Conservation (phyloP, 257 asterid species). For the Salvia hispanica region DNA sequence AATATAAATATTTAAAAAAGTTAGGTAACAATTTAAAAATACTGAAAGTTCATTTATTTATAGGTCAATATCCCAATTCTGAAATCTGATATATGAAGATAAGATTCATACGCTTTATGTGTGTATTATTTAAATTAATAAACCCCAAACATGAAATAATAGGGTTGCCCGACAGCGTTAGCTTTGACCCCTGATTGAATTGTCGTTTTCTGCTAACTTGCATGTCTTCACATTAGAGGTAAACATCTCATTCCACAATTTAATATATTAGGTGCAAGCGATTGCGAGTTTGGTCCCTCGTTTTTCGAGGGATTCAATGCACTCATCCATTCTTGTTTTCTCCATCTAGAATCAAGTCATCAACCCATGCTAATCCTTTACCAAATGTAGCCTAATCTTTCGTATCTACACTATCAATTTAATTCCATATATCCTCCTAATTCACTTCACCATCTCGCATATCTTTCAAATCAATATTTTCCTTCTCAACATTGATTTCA, state of each 20-base stretch:
- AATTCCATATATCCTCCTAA: background rate
- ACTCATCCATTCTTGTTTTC: conserved; percentile 11
- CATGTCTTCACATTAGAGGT: background rate
- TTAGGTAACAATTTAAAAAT: too few species aligned
- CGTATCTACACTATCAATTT: background rate
- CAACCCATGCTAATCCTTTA: too few species aligned
- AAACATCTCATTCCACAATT: conserved; percentile 32
- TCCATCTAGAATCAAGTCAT: too few species aligned
- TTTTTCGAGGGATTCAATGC: background rate
- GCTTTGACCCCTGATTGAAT: background rate
- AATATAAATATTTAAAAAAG: too few species aligned
- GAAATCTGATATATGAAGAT: too few species aligned
- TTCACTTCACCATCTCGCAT: too few species aligned
- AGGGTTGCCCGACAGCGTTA: too few species aligned
- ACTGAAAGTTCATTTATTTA: too few species aligned
- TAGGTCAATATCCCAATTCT: too few species aligned
- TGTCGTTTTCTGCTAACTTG: conserved; percentile 20
- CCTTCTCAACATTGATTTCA: background rate
- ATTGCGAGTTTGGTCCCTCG: conserved; percentile 27
- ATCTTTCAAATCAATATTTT: background rate
- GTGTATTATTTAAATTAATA: too few species aligned
- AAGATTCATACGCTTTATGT: too few species aligned
- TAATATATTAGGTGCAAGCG: conserved; percentile 39
- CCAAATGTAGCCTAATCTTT: background rate
- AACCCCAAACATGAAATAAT: too few species aligned